Percentiles rank a stretch among this genome's conserved stretches.
phyloP scores from a whole-genome alignment of 2,329 filamentous ascomycete species.

The Sclerotiophoma versabilis region DNA sequence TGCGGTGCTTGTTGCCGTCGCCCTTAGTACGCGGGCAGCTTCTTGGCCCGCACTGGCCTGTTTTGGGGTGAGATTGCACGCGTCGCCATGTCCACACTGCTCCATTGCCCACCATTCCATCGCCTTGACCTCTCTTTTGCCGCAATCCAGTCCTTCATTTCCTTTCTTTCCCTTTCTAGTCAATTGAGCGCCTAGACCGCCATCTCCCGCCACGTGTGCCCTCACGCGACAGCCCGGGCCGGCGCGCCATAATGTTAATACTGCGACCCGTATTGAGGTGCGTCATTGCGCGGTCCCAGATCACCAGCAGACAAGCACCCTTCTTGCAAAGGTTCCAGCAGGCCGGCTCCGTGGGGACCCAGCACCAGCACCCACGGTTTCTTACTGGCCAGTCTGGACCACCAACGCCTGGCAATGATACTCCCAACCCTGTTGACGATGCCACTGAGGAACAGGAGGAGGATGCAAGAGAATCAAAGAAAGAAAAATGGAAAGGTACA shows the following conservation, averaged over 20 bases:
- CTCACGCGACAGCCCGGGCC: constrained; percentile 32
- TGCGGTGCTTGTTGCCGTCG: constrained; percentile 3
- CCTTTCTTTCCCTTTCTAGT: constrained; percentile 23
- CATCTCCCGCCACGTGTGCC: constrained; percentile 26
- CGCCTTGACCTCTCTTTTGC: constrained; percentile 13
- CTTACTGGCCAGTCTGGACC: constrained; percentile 47
- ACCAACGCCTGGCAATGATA: constrained; percentile 46
- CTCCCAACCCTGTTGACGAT: constrained; percentile 50
- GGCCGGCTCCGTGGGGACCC: constrained; percentile 30
- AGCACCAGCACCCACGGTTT: constrained; percentile 26
- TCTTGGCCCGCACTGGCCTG: constrained; percentile 18
- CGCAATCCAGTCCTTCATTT: constrained; percentile 25
- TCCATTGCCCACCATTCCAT: constrained; percentile 10
- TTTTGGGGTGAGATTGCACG: constrained; percentile 10
- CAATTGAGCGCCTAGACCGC: constrained; percentile 16
- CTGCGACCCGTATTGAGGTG: constrained; percentile 29
- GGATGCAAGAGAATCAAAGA: constrained; percentile 28
- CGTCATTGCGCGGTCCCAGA: constrained; percentile 10
- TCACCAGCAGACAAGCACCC: constrained; percentile 2
- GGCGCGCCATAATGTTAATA: constrained; percentile 41
- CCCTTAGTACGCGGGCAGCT: constrained; percentile 5
- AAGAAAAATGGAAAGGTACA: constrained; percentile 48
- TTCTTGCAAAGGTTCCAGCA: constrained; percentile 29
- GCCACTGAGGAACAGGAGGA: constrained; percentile 36
- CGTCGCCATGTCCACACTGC: constrained; percentile 13